Base-by-base conservation (phyloP, 2,329 filamentous ascomycete genomes). In the Xylariales sp. region DNA sequence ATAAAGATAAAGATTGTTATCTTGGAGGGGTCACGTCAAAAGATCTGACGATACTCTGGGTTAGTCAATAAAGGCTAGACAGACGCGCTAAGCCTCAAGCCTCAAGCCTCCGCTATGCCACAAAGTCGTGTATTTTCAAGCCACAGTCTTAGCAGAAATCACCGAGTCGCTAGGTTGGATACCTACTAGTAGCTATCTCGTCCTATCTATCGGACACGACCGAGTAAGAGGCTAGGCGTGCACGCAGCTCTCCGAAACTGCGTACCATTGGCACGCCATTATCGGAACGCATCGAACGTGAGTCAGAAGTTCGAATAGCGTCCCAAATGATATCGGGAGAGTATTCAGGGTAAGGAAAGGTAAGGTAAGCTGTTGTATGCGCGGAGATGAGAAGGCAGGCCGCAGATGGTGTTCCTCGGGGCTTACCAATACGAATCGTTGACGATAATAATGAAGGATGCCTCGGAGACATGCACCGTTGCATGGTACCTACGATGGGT, bases 351-450 rank as follows among this genome's bases (percentile, higher is more conserved):
- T 41, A 46, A 49, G 57, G 30, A 36, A 56, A 43, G 60, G 52
- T 56, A 45, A 39, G 62, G 45, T 50, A 36, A 58, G 55, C 55
- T 34, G 57, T n/a, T 54, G 58, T 49, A 55, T 62, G 50, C 63
- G 56, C 63, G 64, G 58, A 53, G 54, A 52, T 57, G 53, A 52
- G 30, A 43, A 43, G 34, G 58, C 58, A 62, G 59, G 28, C 64
- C 58, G 36, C 48, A 62, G 46, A 57, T 36, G 32, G 41, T 16
- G 58, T 30, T 54, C 53, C 12, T 28, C 56, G 48, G 39, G 48
- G 64, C 65, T 64, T 64, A 59, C 55, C 65, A 67, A 64, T 59
- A 30, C 48, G 36, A 45, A 41, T 41, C 45, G 23, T 54, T 18
- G 43, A 43, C 50, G 55, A 45, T 60, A 56, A 49, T 52, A 23